phyloP scores from a whole-genome alignment of 176 grass and related monocot genomes.

The Carex parvula region DNA sequence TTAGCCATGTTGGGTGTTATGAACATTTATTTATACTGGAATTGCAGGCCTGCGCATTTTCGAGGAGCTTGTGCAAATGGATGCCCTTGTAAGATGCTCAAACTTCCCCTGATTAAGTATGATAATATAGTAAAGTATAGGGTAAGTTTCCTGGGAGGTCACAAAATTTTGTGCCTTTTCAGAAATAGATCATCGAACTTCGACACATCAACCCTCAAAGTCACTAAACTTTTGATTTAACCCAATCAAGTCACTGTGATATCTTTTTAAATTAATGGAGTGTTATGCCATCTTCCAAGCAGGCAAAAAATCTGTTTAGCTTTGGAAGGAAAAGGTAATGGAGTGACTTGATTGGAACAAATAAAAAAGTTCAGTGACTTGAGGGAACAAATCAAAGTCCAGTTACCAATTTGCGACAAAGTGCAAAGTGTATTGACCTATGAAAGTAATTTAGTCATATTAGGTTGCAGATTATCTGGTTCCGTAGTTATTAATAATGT shows the following conservation, averaged over 20 bases:
- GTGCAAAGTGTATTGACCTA: background rate
- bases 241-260: background rate
- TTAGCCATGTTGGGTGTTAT: background rate
- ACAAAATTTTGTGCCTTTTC: background rate
- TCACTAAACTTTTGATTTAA: background rate
- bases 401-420: background rate
- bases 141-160: background rate
- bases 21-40: slow-evolving; percentile 7
- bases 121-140: slow-evolving; percentile 23
- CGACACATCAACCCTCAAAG: background rate
- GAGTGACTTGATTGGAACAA: slow-evolving; percentile 1
- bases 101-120: slow-evolving; percentile 26
- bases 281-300: too few species aligned
- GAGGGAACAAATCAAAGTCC: background rate
- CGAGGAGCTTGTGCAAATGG: slow-evolving; percentile 94
- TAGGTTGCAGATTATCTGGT: background rate
- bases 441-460: slow-evolving; percentile 4
- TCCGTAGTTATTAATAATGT: slow-evolving; percentile 11
- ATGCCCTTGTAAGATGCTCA: slow-evolving; percentile 89
- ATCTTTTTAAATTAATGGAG: too few species aligned
- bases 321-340: background rate
- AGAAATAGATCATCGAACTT: background rate
- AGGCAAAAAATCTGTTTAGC: too few species aligned
- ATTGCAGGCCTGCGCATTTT: slow-evolving; percentile 86
- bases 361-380: background rate